A percentile compares a stretch with the other conserved stretches of the same genome.
Conservation (phyloP, 768 basidiomycete species). For the Neoboletus magnificus region DNA sequence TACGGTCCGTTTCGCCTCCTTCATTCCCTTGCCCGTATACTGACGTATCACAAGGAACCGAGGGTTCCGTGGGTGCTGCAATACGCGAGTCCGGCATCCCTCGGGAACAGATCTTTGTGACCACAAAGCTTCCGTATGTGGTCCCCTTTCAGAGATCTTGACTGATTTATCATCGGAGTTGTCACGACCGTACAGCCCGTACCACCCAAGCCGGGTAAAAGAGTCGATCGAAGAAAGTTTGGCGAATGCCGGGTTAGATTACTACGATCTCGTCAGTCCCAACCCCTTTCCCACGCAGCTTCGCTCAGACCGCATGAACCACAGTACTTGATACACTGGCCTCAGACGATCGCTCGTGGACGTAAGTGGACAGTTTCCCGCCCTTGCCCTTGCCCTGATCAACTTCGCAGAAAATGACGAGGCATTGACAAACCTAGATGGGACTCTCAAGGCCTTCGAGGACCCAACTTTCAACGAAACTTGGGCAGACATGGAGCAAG, state of each 20-base stretch:
- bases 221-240: conserved; percentile 43
- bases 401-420: neutral
- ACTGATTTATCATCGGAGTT: neutral
- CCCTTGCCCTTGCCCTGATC: neutral
- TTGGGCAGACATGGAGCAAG: conserved; percentile 11
- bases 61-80: conserved; percentile 43
- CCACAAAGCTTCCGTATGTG: conserved; percentile 45
- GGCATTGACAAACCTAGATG: neutral
- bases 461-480: conserved; percentile 2
- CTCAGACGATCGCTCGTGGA: conserved; percentile 1
- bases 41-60: conserved; percentile 31
- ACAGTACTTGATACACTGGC: conserved; percentile 1
- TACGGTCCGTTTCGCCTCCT: conserved; percentile 1
- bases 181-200: neutral
- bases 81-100: conserved; percentile 46
- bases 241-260: conserved; percentile 38
- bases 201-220: conserved; percentile 35
- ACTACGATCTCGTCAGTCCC: conserved; percentile 42
- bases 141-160: neutral
- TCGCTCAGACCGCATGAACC: neutral
- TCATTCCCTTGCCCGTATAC: neutral
- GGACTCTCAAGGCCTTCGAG: neutral
- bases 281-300: neutral
- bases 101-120: conserved; percentile 44
- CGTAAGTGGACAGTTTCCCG: neutral